phyloP scores from a whole-genome alignment of 495 filamentous ascomycete species.

The Elaphomyces granulatus region DNA sequence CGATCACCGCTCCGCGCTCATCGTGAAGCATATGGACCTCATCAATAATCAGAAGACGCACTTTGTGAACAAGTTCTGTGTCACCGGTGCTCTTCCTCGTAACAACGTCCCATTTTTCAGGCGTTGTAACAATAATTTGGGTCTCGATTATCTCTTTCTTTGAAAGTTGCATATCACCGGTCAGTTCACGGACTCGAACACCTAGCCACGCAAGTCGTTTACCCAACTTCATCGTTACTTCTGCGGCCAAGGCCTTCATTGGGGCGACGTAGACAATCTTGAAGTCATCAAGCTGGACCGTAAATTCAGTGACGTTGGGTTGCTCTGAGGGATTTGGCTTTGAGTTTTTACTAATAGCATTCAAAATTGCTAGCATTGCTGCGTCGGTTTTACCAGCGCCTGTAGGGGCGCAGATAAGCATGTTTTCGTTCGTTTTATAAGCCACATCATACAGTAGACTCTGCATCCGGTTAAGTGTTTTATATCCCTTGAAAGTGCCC shows the following conservation, averaged over 20 bases:
- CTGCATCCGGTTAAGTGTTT: conserved; percentile 91
- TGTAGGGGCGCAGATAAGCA: conserved; percentile 96
- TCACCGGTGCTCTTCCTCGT: conserved; percentile 95
- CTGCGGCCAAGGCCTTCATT: conserved; percentile 87
- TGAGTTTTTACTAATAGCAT: conserved; percentile 73
- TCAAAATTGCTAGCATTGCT: conserved; percentile 90
- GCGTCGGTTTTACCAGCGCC: conserved; percentile 98
- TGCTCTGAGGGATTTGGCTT: conserved; percentile 62
- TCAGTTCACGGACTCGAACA: conserved; percentile 83
- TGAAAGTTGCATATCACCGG: conserved; percentile 93
- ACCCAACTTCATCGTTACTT: conserved; percentile 95
- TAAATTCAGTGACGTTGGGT: conserved; percentile 60
- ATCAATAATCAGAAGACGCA: conserved; percentile 91
- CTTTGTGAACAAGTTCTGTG: conserved; percentile 94
- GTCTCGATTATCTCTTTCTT: conserved; percentile 98
- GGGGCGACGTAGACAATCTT: conserved; percentile 95
- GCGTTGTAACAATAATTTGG: conserved; percentile 96
- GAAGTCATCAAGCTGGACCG: conserved; percentile 70
- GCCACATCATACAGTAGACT: conserved; percentile 91
- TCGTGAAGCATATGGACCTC: conserved; percentile 99
- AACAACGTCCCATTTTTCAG: conserved; percentile 98
- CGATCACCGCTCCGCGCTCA: conserved; percentile 87
- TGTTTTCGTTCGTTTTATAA: conserved; percentile 92
- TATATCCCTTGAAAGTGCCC: conserved; percentile 90
- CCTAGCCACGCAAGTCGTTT: conserved; percentile 81